A percentile compares a stretch with the other conserved stretches of the same genome.
Conservation (phyloP, 441 rosid genomes). For the Jatropha multifida region DNA sequence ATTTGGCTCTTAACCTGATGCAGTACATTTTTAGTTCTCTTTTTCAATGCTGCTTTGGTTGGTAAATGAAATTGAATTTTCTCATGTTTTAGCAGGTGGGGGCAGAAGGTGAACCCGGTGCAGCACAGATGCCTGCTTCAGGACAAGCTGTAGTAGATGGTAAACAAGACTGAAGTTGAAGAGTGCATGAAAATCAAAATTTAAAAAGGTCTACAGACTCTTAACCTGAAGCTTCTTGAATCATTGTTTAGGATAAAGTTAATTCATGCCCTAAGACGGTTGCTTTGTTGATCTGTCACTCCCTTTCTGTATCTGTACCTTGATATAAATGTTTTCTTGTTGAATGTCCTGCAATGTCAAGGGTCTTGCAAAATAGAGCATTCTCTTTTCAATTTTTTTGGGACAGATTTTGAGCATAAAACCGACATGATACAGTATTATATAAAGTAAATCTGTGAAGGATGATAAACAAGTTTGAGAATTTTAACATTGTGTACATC, state of each 20-base stretch:
- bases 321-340: neutral
- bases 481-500: too few species aligned
- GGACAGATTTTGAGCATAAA: too few species aligned
- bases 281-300: neutral
- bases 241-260: neutral
- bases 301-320: neutral
- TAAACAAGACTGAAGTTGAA: slow-evolving; percentile 1
- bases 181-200: neutral
- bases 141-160: neutral
- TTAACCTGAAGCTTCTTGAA: neutral
- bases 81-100: slow-evolving; percentile 1
- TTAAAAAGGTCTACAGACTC: neutral
- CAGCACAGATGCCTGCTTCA: neutral
- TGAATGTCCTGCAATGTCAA: neutral
- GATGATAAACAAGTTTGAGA: too few species aligned
- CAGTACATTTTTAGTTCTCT: too few species aligned
- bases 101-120: slow-evolving; percentile 6
- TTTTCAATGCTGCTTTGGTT: neutral
- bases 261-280: neutral
- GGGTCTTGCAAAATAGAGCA: too few species aligned
- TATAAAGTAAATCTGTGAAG: too few species aligned
- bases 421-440: too few species aligned
- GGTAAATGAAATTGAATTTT: neutral
- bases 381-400: too few species aligned
- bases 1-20: neutral